A percentile compares a stretch with the other conserved stretches of the same genome.
phyloP scores from a whole-genome alignment of 495 filamentous ascomycete genomes.

The Penicillium parvum region DNA sequence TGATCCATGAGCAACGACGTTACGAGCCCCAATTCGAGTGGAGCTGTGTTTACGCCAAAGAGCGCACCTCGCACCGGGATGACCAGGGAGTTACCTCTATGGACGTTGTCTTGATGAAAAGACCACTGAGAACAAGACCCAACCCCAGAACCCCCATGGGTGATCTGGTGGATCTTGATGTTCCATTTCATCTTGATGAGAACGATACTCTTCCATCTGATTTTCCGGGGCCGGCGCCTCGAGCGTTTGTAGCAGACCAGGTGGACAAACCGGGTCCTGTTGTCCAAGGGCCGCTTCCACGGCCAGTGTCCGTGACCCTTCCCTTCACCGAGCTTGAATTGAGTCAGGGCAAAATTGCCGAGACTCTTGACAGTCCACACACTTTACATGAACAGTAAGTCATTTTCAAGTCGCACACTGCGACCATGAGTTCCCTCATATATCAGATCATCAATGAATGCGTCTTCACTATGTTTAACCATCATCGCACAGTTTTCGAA shows the following conservation, averaged over 20 bases:
- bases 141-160: constrained; percentile 16
- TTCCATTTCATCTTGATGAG: not conserved
- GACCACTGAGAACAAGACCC: constrained; percentile 12
- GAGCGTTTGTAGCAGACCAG: no score
- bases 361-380: not conserved
- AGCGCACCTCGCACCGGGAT: constrained; percentile 23
- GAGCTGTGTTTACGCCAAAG: constrained; percentile 37
- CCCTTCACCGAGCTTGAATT: constrained; percentile 7
- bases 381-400: constrained; percentile 3
- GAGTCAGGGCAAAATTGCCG: not conserved
- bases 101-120: constrained; percentile 36
- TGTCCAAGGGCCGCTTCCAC: constrained; percentile 9
- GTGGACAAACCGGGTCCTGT: not conserved
- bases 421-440: not conserved
- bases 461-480: no score
- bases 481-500: not conserved
- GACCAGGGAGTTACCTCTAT: constrained; percentile 34
- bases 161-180: constrained; percentile 15
- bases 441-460: no score
- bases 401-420: not conserved
- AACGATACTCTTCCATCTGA: no score
- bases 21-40: constrained; percentile 28
- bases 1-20: constrained; percentile 28
- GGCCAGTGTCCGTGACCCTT: constrained; percentile 2
- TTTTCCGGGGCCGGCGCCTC: no score